Evolutionary conservation across 177 flowering plant genomes (phyloP), one percentile per base, ranked within the genome.

Genomic region (Vitis hybrid): DNA sequence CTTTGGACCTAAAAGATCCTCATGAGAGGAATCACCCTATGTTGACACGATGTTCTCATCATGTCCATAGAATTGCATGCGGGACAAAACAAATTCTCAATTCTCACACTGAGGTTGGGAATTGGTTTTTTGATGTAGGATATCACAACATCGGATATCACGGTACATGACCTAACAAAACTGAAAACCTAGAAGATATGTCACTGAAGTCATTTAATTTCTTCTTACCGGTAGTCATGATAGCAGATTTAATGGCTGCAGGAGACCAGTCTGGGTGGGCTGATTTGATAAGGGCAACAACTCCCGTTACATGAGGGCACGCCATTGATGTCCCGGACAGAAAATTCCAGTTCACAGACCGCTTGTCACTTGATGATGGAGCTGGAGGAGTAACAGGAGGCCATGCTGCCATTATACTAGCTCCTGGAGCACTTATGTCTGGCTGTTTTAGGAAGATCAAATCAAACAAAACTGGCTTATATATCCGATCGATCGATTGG

Each of bases 271-370:
- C 65, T 0, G 92, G 93, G 28, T 90, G 87, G 0, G 78, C 85
- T 2, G 95, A 86, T 73, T 80, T 86, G 77, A 90, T 63, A 15
- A 90, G 90, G 10, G 93, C 91, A 2, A 80, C 87, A 0, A 81
- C 82, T 11, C 91, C 95, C 2, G 95, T 60, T 18, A 90, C 91
- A 68, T 90, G 95, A 47, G 95, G 95, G 76, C 95, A 90, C 0
- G 95, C 74, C 92, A 89, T 88, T 8, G 96, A 91, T 1, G 96
- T 91, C 11, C 96, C 96, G 0, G 93, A 82, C 52, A 55, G 81
- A 57, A 91, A 81, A 67, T 83, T 89, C 96, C 96, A 91, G 5
- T 65, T 65, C 57, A 84, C 89, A 0, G 76, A 73, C 6, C 85
- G 85, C 1, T 6, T 2, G 52, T 87, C 95, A 0, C 22, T 14